A percentile compares a stretch with the other conserved stretches of the same genome.
These are phyloP conservation scores for Cyclotella sp. DNA, from an alignment of 108 stramenopile genomes.

Conservation along the genomic window DNA sequence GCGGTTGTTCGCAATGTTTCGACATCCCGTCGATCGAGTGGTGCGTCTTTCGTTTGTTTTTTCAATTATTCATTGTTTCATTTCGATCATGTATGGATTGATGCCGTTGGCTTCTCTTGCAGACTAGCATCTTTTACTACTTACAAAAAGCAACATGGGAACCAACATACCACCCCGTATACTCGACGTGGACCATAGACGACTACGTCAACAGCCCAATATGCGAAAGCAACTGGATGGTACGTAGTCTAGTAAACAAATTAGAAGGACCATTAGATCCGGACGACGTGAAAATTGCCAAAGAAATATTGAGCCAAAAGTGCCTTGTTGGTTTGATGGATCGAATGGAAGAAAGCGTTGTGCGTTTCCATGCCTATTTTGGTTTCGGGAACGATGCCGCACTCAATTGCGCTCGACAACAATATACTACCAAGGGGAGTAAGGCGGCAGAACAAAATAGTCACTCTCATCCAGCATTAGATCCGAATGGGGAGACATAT, in stretches of 20 bases:
- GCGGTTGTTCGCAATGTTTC: conserved; percentile 49
- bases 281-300: conserved; percentile 48
- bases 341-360: conserved; percentile 51
- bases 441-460: conserved; percentile 30
- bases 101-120: conserved; percentile 12
- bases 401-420: conserved; percentile 29
- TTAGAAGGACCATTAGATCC: conserved; percentile 48
- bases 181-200: conserved; percentile 50
- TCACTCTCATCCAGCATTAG: conserved; percentile 46
- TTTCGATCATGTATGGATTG: conserved; percentile 1
- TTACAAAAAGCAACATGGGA: conserved; percentile 69
- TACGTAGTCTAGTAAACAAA: conserved; percentile 43
- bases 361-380: conserved; percentile 51
- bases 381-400: conserved; percentile 46
- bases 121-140: conserved; percentile 59
- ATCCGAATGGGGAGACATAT: conserved; percentile 46
- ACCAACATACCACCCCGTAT: conserved; percentile 49
- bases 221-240: conserved; percentile 68
- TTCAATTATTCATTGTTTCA: background rate
- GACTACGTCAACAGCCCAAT: conserved; percentile 48
- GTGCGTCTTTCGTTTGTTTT: conserved; percentile 29
- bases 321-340: conserved; percentile 54
- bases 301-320: conserved; percentile 48
- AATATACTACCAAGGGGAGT: conserved; percentile 28
- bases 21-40: conserved; percentile 50